Conservation (phyloP, 495 filamentous ascomycete genomes). For the Tuber melanosporum region DNA sequence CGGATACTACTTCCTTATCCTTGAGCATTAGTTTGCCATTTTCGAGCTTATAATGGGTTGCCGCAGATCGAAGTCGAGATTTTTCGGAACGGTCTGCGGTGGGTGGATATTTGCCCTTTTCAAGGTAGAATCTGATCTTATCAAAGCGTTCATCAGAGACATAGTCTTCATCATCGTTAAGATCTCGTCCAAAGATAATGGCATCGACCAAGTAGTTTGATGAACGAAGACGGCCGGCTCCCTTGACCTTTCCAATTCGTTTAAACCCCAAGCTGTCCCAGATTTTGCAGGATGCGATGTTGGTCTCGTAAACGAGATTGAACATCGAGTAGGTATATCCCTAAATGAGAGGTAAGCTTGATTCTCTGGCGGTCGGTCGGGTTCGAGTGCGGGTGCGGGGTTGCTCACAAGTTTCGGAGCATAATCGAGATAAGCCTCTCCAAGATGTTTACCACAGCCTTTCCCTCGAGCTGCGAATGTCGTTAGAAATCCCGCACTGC, state of each 20-base stretch:
- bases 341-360: slow-evolving; percentile 40
- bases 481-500: slow-evolving; percentile 92
- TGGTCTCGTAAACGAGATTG: slow-evolving; percentile 97
- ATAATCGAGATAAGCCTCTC: slow-evolving; percentile 90
- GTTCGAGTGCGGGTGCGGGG: neutral
- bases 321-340: slow-evolving; percentile 96
- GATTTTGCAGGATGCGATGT: slow-evolving; percentile 86
- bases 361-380: neutral
- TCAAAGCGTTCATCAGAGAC: slow-evolving; percentile 96
- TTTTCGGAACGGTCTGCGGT: slow-evolving; percentile 95
- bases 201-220: slow-evolving; percentile 81
- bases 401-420: slow-evolving; percentile 66
- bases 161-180: slow-evolving; percentile 71
- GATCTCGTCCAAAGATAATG: slow-evolving; percentile 90
- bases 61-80: slow-evolving; percentile 82
- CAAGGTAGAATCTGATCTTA: slow-evolving; percentile 96
- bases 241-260: slow-evolving; percentile 85
- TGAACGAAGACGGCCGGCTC: slow-evolving; percentile 73
- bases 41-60: slow-evolving; percentile 86
- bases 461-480: slow-evolving; percentile 82
- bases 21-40: slow-evolving; percentile 87
- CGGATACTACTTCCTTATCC: slow-evolving; percentile 92
- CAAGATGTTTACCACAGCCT: slow-evolving; percentile 88
- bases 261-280: slow-evolving; percentile 99
- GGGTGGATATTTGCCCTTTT: slow-evolving; percentile 85